Evolutionary conservation across 2,329 filamentous ascomycete genomes (phyloP).

Genomic region (Microdochium trichocladiopsis): DNA sequence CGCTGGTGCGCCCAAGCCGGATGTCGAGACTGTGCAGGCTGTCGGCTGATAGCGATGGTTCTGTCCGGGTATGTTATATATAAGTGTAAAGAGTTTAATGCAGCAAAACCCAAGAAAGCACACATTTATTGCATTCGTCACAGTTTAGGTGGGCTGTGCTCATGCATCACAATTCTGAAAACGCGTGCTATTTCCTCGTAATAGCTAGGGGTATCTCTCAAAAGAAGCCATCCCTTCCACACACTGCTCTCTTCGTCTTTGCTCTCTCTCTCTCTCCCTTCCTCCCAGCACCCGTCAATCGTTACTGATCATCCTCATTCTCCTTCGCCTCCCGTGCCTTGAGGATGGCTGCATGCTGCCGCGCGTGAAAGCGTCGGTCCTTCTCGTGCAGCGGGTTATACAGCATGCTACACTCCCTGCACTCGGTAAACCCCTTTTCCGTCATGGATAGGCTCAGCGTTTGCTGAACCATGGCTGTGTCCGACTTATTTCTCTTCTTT

Average conservation of each 20-base stretch:
- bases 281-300: neutral
- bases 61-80: no score
- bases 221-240: no score
- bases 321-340: neutral
- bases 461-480: slow-evolving; percentile 27
- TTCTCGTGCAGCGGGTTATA: slow-evolving; percentile 37
- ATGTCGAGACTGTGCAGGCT: neutral
- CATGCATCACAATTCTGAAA: no score
- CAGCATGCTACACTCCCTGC: slow-evolving; percentile 32
- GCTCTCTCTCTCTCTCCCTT: neutral
- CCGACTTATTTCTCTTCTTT: slow-evolving; percentile 7
- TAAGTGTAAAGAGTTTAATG: no score
- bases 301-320: neutral
- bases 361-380: slow-evolving; percentile 32
- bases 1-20: no score
- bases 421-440: slow-evolving; percentile 30
- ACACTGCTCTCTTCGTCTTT: no score
- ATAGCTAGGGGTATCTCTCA: no score
- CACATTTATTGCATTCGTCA: no score
- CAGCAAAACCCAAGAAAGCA: no score
- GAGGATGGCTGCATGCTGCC: slow-evolving; percentile 21
- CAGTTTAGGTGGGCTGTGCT: no score
- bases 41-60: neutral
- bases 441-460: slow-evolving; percentile 30
- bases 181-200: no score